These are phyloP conservation scores for Globisporangium camurandrum DNA, from an alignment of 352 stramenopile genomes.

Conservation along the genomic window DNA sequence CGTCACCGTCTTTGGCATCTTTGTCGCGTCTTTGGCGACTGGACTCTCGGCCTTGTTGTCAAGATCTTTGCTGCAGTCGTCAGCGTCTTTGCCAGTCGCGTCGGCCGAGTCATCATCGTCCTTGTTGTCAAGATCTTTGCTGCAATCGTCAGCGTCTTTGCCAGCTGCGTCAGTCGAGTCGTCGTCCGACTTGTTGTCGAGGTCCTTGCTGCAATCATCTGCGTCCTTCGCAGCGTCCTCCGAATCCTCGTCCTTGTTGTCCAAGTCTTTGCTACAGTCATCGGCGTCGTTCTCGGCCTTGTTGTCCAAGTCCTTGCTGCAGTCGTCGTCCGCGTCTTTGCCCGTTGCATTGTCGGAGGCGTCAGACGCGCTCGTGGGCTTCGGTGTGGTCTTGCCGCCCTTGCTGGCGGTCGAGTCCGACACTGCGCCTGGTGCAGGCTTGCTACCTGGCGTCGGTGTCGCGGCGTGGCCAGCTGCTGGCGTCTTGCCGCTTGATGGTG, in stretches of 20 bases:
- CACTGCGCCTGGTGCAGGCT: background rate
- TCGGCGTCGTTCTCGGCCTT: constrained; percentile 8
- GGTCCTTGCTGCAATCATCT: constrained; percentile 6
- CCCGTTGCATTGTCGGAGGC: constrained; percentile 7
- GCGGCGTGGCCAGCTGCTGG: constrained; percentile 1
- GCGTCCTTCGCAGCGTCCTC: constrained; percentile 6
- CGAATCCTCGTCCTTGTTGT: constrained; percentile 8
- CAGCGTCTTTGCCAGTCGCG: constrained; percentile 12
- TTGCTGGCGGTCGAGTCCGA: constrained; percentile 10
- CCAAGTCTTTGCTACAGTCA: constrained; percentile 4
- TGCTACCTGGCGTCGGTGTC: constrained; percentile 5
- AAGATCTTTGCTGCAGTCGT: constrained; percentile 12
- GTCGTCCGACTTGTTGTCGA: constrained; percentile 5
- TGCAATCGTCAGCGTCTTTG: constrained; percentile 7
- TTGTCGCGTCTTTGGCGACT: constrained; percentile 19
- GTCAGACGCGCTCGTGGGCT: constrained; percentile 3
- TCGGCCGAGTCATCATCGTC: too few relatives aligned
- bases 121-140: constrained; percentile 5
- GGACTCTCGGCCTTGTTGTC: constrained; percentile 14
- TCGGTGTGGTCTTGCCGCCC: background rate
- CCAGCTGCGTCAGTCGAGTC: too few relatives aligned
- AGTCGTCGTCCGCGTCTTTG: constrained; percentile 2
- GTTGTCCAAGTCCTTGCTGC: constrained; percentile 3
- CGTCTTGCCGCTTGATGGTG: constrained; percentile 3
- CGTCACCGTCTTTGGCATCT: constrained; percentile 4